Evolutionary conservation across 768 basidiomycete genomes (phyloP).

Genomic region (Pulveroboletus ravenelii): DNA sequence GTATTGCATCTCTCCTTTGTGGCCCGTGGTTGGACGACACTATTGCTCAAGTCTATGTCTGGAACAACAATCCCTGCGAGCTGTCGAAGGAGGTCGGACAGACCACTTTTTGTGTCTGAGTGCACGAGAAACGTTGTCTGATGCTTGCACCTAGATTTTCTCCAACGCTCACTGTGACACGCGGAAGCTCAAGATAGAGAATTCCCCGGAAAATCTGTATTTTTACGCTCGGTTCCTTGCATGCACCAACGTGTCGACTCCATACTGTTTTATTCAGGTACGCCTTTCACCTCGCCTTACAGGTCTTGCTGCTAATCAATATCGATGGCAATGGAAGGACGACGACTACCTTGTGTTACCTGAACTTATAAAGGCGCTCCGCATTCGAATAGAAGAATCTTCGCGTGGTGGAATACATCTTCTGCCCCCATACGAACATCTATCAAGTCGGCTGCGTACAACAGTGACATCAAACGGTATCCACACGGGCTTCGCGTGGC

Average conservation of each 20-base stretch:
- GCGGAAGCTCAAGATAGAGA: slow-evolving; percentile 47
- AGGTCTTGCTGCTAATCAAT: neutral
- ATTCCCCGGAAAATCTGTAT: slow-evolving; percentile 52
- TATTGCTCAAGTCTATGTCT: slow-evolving; percentile 48
- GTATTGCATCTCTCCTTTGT: slow-evolving; percentile 52
- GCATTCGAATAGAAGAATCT: slow-evolving; percentile 32
- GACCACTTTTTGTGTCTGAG: neutral
- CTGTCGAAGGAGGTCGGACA: slow-evolving; percentile 41
- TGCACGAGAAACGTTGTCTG: neutral
- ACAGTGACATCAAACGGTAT: slow-evolving; percentile 34
- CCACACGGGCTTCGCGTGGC: slow-evolving; percentile 60
- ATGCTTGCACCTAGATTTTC: slow-evolving; percentile 36
- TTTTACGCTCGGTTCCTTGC: slow-evolving; percentile 61
- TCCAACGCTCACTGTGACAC: slow-evolving; percentile 37
- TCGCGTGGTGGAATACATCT: slow-evolving; percentile 41
- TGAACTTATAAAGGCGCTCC: slow-evolving; percentile 51
- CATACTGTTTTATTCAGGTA: slow-evolving; percentile 63
- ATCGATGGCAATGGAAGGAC: slow-evolving; percentile 39
- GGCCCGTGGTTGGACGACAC: slow-evolving; percentile 39
- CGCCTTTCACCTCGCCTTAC: neutral
- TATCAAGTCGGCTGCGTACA: slow-evolving; percentile 49
- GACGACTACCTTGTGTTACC: slow-evolving; percentile 64
- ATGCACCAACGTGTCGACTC: slow-evolving; percentile 46
- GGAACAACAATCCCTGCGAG: slow-evolving; percentile 55
- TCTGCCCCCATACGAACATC: slow-evolving; percentile 57